Evolutionary conservation across 805 yeast species (phyloP).

Genomic region (Ogataea ganodermae): DNA sequence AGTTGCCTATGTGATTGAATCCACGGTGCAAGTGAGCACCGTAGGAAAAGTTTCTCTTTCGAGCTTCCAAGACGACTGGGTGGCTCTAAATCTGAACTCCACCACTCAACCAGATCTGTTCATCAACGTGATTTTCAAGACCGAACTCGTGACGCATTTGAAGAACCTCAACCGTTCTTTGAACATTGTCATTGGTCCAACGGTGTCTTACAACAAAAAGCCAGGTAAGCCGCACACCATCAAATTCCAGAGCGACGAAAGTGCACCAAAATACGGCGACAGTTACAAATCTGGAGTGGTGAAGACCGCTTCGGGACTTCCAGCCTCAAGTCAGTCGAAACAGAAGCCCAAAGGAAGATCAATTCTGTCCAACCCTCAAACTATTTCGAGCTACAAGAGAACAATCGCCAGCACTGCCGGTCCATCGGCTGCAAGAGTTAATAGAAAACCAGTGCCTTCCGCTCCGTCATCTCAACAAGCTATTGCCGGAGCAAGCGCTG

Average conservation of each 20-base stretch:
- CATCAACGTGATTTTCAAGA: slow-evolving; percentile 80
- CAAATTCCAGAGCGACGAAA: slow-evolving; percentile 61
- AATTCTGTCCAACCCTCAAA: slow-evolving; percentile 26
- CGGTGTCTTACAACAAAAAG: slow-evolving; percentile 84
- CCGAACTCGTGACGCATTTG: slow-evolving; percentile 80
- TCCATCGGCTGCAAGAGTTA: slow-evolving; percentile 17
- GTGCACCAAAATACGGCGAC: slow-evolving; percentile 71
- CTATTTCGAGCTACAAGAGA: slow-evolving; percentile 31
- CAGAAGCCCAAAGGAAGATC: slow-evolving; percentile 69
- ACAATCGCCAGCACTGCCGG: slow-evolving; percentile 18
- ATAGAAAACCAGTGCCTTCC: slow-evolving; percentile 39
- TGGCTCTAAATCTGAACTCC: slow-evolving; percentile 64
- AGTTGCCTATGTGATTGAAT: slow-evolving; percentile 60
- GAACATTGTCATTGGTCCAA: slow-evolving; percentile 65
- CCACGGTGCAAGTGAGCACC: slow-evolving; percentile 56
- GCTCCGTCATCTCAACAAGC: slow-evolving; percentile 39
- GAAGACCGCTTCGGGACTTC: slow-evolving; percentile 75
- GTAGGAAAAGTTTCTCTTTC: slow-evolving; percentile 71
- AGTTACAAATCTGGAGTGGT: slow-evolving; percentile 86
- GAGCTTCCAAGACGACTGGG: slow-evolving; percentile 87
- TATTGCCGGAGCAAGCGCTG: slow-evolving; percentile 40
- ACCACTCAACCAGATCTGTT: slow-evolving; percentile 73
- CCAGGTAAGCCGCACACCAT: slow-evolving; percentile 78
- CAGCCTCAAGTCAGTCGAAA: slow-evolving; percentile 69
- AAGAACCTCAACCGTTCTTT: slow-evolving; percentile 60